Conservation (phyloP, 202 grass and related monocot species). For the Miscanthus sacchariflorus region DNA sequence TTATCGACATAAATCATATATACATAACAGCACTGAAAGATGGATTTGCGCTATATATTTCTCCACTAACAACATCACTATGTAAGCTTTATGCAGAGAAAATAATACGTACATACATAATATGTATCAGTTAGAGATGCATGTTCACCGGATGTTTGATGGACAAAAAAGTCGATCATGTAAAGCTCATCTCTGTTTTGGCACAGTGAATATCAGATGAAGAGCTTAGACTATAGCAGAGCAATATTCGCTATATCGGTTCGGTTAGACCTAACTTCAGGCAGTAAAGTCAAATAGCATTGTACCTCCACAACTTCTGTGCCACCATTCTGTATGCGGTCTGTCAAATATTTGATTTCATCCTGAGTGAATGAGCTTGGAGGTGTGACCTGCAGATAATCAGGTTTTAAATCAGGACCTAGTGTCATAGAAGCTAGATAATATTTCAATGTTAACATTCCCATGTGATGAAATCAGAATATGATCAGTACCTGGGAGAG, state of each 20-base stretch:
- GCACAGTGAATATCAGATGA: neutral
- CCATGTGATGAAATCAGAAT: neutral
- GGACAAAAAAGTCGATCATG: neutral
- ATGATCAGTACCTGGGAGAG: slow-evolving; percentile 76
- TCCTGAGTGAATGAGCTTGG: slow-evolving; percentile 90
- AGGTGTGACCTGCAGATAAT: slow-evolving; percentile 71
- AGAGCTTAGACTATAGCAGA: neutral
- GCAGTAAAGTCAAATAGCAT: slow-evolving; percentile 25
- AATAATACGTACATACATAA: neutral
- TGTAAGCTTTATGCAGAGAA: slow-evolving; percentile 1
- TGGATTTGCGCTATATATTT: slow-evolving; percentile 1
- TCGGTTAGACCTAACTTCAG: neutral
- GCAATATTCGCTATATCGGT: neutral
- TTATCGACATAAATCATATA: neutral
- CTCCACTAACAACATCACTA: neutral
- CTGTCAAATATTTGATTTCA: slow-evolving; percentile 80
- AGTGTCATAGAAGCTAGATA: slow-evolving; percentile 23
- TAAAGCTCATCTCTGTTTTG: neutral
- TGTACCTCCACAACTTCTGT: slow-evolving; percentile 99
- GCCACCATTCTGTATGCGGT: slow-evolving; percentile 97
- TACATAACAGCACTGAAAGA: neutral
- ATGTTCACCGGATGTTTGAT: neutral
- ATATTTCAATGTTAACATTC: slow-evolving; percentile 22
- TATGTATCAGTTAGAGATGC: neutral
- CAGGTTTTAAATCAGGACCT: neutral